Evolutionary conservation across 352 stramenopile species (phyloP), one percentile per base, ranked within the genome.

Genomic region (Phytophthora palmivora): DNA sequence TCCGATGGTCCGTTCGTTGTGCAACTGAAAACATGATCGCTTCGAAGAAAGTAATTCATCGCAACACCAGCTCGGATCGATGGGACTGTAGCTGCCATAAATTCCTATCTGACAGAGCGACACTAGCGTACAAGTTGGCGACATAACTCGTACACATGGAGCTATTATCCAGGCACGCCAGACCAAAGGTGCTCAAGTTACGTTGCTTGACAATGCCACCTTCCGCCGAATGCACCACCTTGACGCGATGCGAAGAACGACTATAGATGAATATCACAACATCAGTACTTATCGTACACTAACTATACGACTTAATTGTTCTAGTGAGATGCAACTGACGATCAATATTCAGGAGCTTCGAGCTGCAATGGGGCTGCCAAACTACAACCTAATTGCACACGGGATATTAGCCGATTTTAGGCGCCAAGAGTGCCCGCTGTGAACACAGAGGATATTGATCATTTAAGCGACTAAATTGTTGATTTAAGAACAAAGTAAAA

Each of bases 81-180:
- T 14, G 36, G 57, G 22, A 28, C 56, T 5, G 56, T 38, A 8
- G 8, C 8, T 19, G 56, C 14, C 6, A 58, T 64, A 18, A 26
- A 24, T n/a, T 21, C 26, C 7, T 57, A 57, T 21, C 37, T 52
- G 12, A 8, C 19, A 2, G 49, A 59, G 4, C 2, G 30, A 1
- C 12, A n/a, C 32, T 12, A 36, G 52, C 1, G 22, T 70, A 0
- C 36, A 50, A 26, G 54, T 50, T 37, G 61, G 54, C 1, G 46
- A 65, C 4, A 60, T 65, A 16, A 41, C 54, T 18, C 61, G 26
- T 6, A 63, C 61, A 4, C 54, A 53, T 22, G 60, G 46, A 41
- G 39, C 53, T 0, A 45, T 60, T 21, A 59, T 9, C 16, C 53
- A 60, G 36, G 26, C 48, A 3, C 53, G 46, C 12, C 39, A 63